Evolutionary conservation across 2,329 filamentous ascomycete genomes (phyloP).

Genomic region (Aspergillus fijiensis): DNA sequence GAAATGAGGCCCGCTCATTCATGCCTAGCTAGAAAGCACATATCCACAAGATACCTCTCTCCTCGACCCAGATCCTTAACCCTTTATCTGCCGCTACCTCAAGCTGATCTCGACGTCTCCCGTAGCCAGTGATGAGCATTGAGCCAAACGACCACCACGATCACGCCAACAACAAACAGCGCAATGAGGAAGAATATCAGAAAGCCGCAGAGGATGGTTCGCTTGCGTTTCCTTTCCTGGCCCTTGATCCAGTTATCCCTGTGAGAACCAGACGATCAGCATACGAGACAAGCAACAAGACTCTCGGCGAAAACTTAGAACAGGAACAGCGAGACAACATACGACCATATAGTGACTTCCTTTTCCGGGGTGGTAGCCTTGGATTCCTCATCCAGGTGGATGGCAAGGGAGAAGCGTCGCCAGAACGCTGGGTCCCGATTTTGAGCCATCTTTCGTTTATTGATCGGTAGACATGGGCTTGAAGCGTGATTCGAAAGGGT

Average conservation of each 20-base stretch:
- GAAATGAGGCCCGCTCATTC: constrained; percentile 16
- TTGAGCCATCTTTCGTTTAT: constrained; percentile 42
- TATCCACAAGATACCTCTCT: background rate
- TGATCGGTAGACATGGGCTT: background rate
- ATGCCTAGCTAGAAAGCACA: background rate
- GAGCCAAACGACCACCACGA: constrained; percentile 48
- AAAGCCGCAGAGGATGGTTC: constrained; percentile 47
- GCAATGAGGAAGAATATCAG: constrained; percentile 31
- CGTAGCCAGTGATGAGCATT: constrained; percentile 36
- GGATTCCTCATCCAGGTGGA: constrained; percentile 55
- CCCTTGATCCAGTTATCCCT: constrained; percentile 56
- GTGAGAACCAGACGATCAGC: background rate
- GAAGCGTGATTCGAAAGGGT: background rate
- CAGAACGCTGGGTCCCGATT: constrained; percentile 60
- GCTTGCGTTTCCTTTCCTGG: constrained; percentile 51
- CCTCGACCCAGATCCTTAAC: background rate
- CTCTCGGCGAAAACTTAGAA: background rate
- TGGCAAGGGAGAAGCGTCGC: constrained; percentile 59
- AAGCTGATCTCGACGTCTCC: background rate
- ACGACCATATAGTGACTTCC: constrained; percentile 23
- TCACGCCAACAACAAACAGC: constrained; percentile 44
- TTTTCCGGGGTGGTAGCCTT: constrained; percentile 22
- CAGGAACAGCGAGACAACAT: constrained; percentile 12
- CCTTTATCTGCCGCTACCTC: background rate
- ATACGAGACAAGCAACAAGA: background rate